Percentiles rank a stretch among this genome's conserved stretches.
Evolutionary conservation across 768 basidiomycete genomes (phyloP).

Genomic region (Pleurotus giganteus): DNA sequence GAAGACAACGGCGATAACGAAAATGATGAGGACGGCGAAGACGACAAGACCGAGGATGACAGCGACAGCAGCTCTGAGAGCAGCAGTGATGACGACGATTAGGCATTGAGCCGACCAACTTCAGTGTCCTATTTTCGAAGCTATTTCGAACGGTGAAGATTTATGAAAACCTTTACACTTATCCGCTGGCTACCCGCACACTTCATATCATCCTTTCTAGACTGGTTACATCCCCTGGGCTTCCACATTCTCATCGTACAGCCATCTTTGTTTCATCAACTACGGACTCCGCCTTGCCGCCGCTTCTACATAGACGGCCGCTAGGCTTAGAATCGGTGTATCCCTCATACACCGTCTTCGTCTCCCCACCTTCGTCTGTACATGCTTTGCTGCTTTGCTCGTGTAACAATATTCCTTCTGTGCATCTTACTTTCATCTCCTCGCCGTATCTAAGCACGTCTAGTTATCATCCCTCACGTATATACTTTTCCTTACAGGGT

Average conservation of each 20-base stretch:
- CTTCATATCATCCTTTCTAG: slow-evolving; percentile 5
- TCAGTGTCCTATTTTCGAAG: too few relatives aligned
- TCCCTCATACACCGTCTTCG: too few relatives aligned
- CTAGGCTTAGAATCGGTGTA: too few relatives aligned
- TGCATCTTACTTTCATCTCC: too few relatives aligned
- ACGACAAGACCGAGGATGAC: slow-evolving; percentile 11
- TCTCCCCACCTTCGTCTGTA: background rate
- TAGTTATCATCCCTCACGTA: background rate
- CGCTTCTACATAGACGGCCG: background rate
- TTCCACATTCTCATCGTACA: too few relatives aligned
- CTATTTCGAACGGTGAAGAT: too few relatives aligned
- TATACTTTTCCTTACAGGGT: background rate
- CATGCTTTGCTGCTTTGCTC: background rate
- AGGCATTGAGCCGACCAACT: too few relatives aligned
- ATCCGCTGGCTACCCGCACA: background rate
- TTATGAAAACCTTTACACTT: background rate
- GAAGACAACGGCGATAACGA: slow-evolving; percentile 24
- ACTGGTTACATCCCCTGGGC: too few relatives aligned
- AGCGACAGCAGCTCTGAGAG: background rate
- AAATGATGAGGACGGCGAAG: slow-evolving; percentile 22
- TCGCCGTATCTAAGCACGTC: background rate
- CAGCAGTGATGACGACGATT: background rate
- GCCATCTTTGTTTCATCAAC: too few relatives aligned
- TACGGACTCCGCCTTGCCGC: too few relatives aligned
- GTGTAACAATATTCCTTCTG: too few relatives aligned